Evolutionary conservation across 805 yeast species (phyloP).

Genomic region (Lipomyces spencermartinsiae): DNA sequence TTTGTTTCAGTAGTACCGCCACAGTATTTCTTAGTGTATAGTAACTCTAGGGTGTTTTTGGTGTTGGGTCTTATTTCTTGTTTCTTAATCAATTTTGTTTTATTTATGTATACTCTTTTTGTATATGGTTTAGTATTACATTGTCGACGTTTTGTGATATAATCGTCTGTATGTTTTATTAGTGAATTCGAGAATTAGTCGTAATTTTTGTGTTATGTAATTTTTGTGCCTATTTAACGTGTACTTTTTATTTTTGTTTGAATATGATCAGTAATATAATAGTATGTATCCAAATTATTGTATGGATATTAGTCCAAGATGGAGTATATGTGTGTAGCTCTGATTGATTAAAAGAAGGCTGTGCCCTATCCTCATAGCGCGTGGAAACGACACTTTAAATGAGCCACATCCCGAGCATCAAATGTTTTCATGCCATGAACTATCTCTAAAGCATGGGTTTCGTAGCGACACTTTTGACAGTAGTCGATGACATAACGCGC

Average conservation of each 20-base stretch:
- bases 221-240: conserved; percentile 5
- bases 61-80: conserved; percentile 27
- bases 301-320: too few relatives aligned
- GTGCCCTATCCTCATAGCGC: too few relatives aligned
- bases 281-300: not conserved
- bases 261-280: not conserved
- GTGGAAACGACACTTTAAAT: too few relatives aligned
- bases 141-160: not conserved
- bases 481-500: too few relatives aligned
- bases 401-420: too few relatives aligned
- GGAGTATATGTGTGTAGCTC: too few relatives aligned
- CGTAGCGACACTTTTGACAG: too few relatives aligned
- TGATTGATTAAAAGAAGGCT: too few relatives aligned
- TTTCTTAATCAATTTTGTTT: not conserved
- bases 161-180: conserved; percentile 3
- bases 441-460: too few relatives aligned
- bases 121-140: not conserved
- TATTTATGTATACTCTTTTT: not conserved
- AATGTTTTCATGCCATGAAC: too few relatives aligned
- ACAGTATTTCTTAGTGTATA: conserved; percentile 10
- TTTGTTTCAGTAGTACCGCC: not conserved
- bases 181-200: not conserved
- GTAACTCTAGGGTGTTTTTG: conserved; percentile 28
- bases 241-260: not conserved
- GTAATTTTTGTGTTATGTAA: conserved; percentile 3